Percentiles rank a stretch among this genome's conserved stretches.
These are phyloP conservation scores for Phytophthora hibernalis DNA, from an alignment of 352 stramenopile genomes.

Conservation along the genomic window DNA sequence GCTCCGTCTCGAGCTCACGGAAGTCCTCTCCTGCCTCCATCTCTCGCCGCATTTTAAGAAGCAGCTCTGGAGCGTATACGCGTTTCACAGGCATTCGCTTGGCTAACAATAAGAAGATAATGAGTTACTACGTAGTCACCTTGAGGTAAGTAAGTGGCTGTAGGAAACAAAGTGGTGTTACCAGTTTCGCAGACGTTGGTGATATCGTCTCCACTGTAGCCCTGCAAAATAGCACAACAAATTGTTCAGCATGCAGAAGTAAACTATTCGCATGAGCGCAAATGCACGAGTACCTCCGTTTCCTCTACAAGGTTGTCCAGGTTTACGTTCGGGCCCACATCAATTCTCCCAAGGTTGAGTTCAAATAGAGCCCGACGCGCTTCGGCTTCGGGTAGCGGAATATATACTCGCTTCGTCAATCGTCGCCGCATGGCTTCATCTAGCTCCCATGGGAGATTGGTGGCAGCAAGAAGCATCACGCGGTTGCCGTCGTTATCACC, in stretches of 20 bases:
- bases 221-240: constrained; percentile 24
- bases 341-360: constrained; percentile 79
- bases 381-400: constrained; percentile 60
- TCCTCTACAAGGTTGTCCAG: constrained; percentile 70
- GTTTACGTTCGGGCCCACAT: constrained; percentile 81
- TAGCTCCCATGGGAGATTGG: constrained; percentile 97
- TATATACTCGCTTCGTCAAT: constrained; percentile 96
- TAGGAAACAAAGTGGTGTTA: neutral
- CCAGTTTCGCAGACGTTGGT: constrained; percentile 65
- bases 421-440: constrained; percentile 95
- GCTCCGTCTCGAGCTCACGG: constrained; percentile 57
- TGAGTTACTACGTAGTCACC: neutral
- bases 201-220: constrained; percentile 69
- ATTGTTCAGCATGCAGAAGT: neutral
- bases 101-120: constrained; percentile 35
- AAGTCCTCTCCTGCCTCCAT: constrained; percentile 47
- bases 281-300: constrained; percentile 55
- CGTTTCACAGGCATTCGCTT: constrained; percentile 87
- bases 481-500: constrained; percentile 53
- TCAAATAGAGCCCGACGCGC: constrained; percentile 77
- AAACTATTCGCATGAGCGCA: neutral
- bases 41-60: constrained; percentile 62
- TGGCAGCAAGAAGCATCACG: constrained; percentile 95
- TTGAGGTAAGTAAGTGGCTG: neutral
- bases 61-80: constrained; percentile 73